Evolutionary conservation across 2,329 filamentous ascomycete genomes (phyloP).

Genomic region (Knoxdaviesia proteae): DNA sequence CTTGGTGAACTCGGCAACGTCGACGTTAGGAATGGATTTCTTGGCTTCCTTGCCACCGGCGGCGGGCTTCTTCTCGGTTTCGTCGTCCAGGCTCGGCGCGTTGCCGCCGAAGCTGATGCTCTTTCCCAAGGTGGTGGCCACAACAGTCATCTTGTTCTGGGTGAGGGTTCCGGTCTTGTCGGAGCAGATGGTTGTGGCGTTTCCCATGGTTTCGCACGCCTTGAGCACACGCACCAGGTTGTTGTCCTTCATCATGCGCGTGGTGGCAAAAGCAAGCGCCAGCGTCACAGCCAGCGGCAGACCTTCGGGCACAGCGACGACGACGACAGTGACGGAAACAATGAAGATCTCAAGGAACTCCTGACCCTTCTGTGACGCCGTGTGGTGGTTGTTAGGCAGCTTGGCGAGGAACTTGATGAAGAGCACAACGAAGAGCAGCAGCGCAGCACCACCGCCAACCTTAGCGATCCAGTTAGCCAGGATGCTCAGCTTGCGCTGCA

Average conservation of each 20-base stretch:
- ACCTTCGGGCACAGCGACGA: conserved; percentile 47
- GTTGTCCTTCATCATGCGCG: conserved; percentile 49
- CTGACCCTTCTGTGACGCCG: conserved; percentile 32
- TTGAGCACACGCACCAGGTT: conserved; percentile 46
- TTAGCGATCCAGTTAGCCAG: conserved; percentile 16
- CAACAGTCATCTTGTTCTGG: conserved; percentile 56
- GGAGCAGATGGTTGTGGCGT: conserved; percentile 55
- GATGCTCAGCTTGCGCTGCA: conserved; percentile 29
- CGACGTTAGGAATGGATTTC: not conserved
- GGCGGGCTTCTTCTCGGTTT: not conserved
- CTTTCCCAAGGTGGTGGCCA: conserved; percentile 42
- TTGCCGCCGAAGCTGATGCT: conserved; percentile 12
- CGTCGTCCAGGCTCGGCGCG: conserved; percentile 1
- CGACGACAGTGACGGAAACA: conserved; percentile 43
- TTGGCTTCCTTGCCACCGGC: not conserved
- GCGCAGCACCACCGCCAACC: conserved; percentile 40
- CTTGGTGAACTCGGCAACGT: conserved; percentile 3
- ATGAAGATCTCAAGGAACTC: conserved; percentile 44
- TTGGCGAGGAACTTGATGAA: conserved; percentile 56
- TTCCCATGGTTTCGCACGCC: conserved; percentile 54
- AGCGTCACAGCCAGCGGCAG: conserved; percentile 46
- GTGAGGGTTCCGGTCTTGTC: conserved; percentile 26
- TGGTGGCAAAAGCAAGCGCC: conserved; percentile 47
- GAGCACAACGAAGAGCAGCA: conserved; percentile 54
- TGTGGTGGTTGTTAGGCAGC: conserved; percentile 27